Evolutionary conservation across 805 yeast species (phyloP).

Genomic region (Candida alai): DNA sequence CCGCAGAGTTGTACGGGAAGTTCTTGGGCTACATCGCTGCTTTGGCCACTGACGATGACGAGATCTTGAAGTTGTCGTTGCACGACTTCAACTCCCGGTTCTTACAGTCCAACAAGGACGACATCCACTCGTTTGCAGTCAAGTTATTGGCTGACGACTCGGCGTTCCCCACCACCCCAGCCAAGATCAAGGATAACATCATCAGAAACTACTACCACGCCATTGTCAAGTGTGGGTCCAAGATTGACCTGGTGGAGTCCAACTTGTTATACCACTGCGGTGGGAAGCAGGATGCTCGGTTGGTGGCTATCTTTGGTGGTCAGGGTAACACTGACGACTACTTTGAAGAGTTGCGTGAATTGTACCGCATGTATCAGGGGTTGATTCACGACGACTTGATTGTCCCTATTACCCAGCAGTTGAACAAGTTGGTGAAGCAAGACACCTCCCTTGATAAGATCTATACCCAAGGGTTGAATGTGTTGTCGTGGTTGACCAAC

Average conservation of each 20-base stretch:
- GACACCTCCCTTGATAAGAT: constrained; percentile 79
- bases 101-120: constrained; percentile 43
- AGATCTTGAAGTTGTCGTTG: constrained; percentile 65
- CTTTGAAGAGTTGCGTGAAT: constrained; percentile 90
- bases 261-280: constrained; percentile 63
- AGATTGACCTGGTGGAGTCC: constrained; percentile 22
- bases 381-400: constrained; percentile 72
- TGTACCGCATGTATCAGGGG: constrained; percentile 73
- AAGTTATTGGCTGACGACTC: constrained; percentile 49
- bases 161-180: constrained; percentile 56
- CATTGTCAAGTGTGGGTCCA: constrained; percentile 24
- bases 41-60: constrained; percentile 45
- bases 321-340: constrained; percentile 98
- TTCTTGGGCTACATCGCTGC: constrained; percentile 72
- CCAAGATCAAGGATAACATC: constrained; percentile 62
- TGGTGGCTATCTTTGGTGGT: constrained; percentile 93
- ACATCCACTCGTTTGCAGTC: constrained; percentile 88
- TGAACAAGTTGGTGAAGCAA: constrained; percentile 63
- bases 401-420: constrained; percentile 60
- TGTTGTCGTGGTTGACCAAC: constrained; percentile 79
- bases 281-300: constrained; percentile 41
- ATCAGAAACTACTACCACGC: constrained; percentile 71
- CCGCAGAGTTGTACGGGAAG: constrained; percentile 78
- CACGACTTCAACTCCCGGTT: constrained; percentile 83
- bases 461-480: constrained; percentile 90